A percentile compares a stretch with the other conserved stretches of the same genome.
Evolutionary conservation across 1,139 yeast species (phyloP).

Genomic region (Nakaseomyces delphensis): DNA sequence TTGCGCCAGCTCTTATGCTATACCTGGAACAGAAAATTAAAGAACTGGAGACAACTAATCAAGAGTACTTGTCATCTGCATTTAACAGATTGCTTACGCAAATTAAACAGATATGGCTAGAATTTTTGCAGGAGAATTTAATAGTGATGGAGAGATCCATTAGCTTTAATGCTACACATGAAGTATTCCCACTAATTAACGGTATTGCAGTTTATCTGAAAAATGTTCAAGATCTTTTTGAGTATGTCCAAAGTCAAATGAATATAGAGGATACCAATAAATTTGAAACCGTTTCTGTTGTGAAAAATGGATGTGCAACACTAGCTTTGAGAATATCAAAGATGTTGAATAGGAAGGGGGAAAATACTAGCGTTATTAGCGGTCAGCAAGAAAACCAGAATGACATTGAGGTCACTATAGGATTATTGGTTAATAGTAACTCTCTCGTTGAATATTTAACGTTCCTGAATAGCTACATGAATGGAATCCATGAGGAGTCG

Average conservation of each 20-base stretch:
- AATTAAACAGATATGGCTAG: conserved; percentile 49
- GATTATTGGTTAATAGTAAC: conserved; percentile 56
- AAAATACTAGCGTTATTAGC: conserved; percentile 2
- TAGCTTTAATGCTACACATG: not conserved
- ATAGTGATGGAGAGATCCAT: conserved; percentile 40
- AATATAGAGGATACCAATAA: conserved; percentile 10
- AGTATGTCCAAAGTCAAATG: conserved; percentile 10
- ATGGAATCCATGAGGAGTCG: conserved; percentile 17
- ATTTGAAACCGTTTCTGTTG: conserved; percentile 13
- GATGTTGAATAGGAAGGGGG: conserved; percentile 14
- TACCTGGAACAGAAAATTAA: conserved; percentile 34
- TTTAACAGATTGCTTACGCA: conserved; percentile 47
- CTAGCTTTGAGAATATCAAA: conserved; percentile 17
- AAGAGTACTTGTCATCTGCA: conserved; percentile 54
- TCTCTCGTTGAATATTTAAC: conserved; percentile 44
- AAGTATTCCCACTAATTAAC: conserved; percentile 36
- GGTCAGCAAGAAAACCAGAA: conserved; percentile 11
- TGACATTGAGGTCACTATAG: conserved; percentile 28
- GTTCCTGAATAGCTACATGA: conserved; percentile 20
- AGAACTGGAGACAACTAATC: conserved; percentile 44
- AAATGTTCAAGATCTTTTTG: conserved; percentile 29
- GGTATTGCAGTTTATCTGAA: conserved; percentile 41
- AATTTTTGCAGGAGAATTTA: conserved; percentile 47
- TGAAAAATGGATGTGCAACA: conserved; percentile 17
- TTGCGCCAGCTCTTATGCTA: conserved; percentile 38